These are phyloP conservation scores for Boechera divaricarpa DNA, from an alignment of 345 rosid genomes.

Conservation along the genomic window DNA sequence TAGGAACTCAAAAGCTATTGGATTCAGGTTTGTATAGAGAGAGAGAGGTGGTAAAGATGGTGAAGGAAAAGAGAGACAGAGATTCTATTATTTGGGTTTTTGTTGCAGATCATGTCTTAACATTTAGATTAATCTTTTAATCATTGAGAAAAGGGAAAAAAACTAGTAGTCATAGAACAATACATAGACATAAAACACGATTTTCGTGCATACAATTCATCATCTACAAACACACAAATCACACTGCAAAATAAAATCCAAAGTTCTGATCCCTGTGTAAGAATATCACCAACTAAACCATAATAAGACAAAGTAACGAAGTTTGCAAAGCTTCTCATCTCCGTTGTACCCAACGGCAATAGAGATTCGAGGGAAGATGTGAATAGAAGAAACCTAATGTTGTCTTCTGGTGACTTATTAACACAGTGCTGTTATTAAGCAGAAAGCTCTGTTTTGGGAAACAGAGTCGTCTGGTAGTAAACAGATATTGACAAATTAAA, in stretches of 20 bases:
- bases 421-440: not conserved
- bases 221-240: slow-evolving; percentile 2
- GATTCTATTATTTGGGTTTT: slow-evolving; percentile 28
- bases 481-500: not conserved
- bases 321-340: no score
- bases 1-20: slow-evolving; percentile 37
- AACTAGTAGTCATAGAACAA: slow-evolving; percentile 11
- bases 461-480: not conserved
- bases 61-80: slow-evolving; percentile 32
- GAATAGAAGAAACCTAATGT: no score
- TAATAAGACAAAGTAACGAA: no score
- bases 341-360: no score
- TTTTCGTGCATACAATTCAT: not conserved
- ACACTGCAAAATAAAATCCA: slow-evolving; percentile 1
- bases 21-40: slow-evolving; percentile 48
- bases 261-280: not conserved
- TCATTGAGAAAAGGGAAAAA: slow-evolving; percentile 15
- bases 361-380: no score
- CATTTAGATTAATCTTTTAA: slow-evolving; percentile 36
- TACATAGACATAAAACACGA: not conserved
- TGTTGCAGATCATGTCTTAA: slow-evolving; percentile 37
- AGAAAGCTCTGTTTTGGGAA: slow-evolving; percentile 6
- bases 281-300: not conserved
- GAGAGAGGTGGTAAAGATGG: slow-evolving; percentile 36
- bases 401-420: no score